Base-by-base conservation (phyloP, 176 grass and related monocot genomes). In the Themeda triandra region DNA sequence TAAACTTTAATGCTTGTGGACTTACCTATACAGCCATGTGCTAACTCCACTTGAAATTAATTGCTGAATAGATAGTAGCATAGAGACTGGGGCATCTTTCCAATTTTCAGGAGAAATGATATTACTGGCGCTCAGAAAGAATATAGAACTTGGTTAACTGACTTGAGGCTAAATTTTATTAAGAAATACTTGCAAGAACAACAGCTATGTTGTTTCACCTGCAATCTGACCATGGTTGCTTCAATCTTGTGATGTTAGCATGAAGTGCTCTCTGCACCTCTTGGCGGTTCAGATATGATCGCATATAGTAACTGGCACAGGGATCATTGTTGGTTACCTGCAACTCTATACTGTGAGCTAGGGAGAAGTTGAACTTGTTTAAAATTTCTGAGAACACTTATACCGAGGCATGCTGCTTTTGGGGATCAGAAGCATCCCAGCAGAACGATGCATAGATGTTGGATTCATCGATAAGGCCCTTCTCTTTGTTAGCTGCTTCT, bases 251-350 rank as follows among this genome's bases (percentile, higher is more conserved):
- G 72, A 76, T 65, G 65, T 77, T 86, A 24, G 88, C 87, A 73
- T 92, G 87, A 46, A 90, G 56, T 30, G 87, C 87, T 79, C 63
- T 83, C 77, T 93, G 81, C 23, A 93, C 91, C 67, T 78, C 81
- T 39, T 48, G 79, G 75, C 32, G 69, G 66, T 93, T 93, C 68
- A 93, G 76, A 87, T 90, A 90, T 72, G 79, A 73, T 27, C 21
- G 18, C 31, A 87, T 69, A 54, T 82, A 87, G 71, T 82, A 69
- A 59, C 15, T 67, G 78, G 79, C 71, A 82, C 79, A 87, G 14
- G 86, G 86, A 23, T 87, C 79, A 60, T 17, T 70, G 40, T 69
- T 77, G 63, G 49, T 76, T 87, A 59, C 71, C 86, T 87, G 86
- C 40, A 44, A 39, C 75, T 77, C 36, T 53, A 87, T 77, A 65